Conservation (phyloP, 2,329 filamentous ascomycete species). For the Karstenula rhodostoma region DNA sequence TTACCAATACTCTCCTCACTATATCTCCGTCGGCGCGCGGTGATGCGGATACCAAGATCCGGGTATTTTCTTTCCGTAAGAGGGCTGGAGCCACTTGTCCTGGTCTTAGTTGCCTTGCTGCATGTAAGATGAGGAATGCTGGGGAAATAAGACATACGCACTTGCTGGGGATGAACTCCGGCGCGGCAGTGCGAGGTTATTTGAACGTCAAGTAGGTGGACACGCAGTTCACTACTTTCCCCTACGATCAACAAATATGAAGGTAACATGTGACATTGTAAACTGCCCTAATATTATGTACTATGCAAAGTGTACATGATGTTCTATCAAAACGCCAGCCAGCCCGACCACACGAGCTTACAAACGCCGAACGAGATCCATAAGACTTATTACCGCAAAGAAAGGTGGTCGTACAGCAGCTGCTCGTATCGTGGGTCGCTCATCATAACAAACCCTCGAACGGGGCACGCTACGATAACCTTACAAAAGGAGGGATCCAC, state of each 20-base stretch:
- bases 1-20: too few species aligned
- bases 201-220: background rate
- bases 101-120: background rate
- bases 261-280: background rate
- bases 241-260: background rate
- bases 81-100: background rate
- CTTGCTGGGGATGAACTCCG: too few species aligned
- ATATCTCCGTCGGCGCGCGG: too few species aligned
- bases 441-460: background rate
- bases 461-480: conserved; percentile 2
- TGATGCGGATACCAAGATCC: too few species aligned
- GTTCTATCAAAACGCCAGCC: conserved; percentile 15
- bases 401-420: conserved; percentile 21
- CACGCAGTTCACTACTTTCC: background rate
- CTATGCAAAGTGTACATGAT: conserved; percentile 22
- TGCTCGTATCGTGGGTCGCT: conserved; percentile 17
- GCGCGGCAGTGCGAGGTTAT: background rate
- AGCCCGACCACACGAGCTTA: conserved; percentile 8
- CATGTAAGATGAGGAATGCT: background rate
- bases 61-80: too few species aligned
- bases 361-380: conserved; percentile 14
- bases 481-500: conserved; percentile 57
- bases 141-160: background rate
- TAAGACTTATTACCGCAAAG: conserved; percentile 17
- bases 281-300: conserved; percentile 23